These are phyloP conservation scores for Aspergillus calidoustus DNA, from an alignment of 2,329 filamentous ascomycete genomes.

Conservation along the genomic window DNA sequence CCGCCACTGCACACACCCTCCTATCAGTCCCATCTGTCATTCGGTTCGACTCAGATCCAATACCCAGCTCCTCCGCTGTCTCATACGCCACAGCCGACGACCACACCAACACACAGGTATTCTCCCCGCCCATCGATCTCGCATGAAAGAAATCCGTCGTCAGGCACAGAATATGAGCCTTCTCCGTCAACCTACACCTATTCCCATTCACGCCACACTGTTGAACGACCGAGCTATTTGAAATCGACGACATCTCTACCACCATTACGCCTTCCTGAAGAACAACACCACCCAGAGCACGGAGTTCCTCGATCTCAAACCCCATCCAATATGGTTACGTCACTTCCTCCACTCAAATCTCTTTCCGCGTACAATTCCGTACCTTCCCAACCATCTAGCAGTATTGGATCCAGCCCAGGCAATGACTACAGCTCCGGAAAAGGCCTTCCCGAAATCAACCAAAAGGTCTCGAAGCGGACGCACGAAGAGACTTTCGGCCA, in stretches of 20 bases:
- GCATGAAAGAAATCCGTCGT: slow-evolving; percentile 39
- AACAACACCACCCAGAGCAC: slow-evolving; percentile 46
- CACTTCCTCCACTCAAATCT: slow-evolving; percentile 45
- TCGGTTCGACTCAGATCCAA: slow-evolving; percentile 45
- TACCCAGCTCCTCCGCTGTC: slow-evolving; percentile 50
- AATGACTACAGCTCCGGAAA: slow-evolving; percentile 32
- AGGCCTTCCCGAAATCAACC: slow-evolving; percentile 37
- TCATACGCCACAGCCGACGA: slow-evolving; percentile 48
- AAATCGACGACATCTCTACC: slow-evolving; percentile 32
- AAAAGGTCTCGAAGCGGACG: slow-evolving; percentile 37
- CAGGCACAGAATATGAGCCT: slow-evolving; percentile 38
- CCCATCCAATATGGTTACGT: slow-evolving; percentile 31
- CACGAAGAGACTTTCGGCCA: slow-evolving; percentile 46
- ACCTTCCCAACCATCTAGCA: slow-evolving; percentile 30
- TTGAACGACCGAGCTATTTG: slow-evolving; percentile 31
- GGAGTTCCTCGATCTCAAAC: slow-evolving; percentile 31
- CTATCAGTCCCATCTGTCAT: slow-evolving; percentile 48
- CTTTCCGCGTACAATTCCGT: slow-evolving; percentile 34
- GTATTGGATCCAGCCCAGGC: slow-evolving; percentile 26
- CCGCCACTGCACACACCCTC: slow-evolving; percentile 24
- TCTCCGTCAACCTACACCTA: slow-evolving; percentile 30
- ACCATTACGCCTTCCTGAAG: slow-evolving; percentile 30
- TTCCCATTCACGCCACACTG: slow-evolving; percentile 27
- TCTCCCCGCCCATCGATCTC: slow-evolving; percentile 42
- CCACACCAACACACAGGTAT: slow-evolving; percentile 39